These are phyloP conservation scores for Trametes villosa DNA, from an alignment of 768 basidiomycete species.

Conservation along the genomic window DNA sequence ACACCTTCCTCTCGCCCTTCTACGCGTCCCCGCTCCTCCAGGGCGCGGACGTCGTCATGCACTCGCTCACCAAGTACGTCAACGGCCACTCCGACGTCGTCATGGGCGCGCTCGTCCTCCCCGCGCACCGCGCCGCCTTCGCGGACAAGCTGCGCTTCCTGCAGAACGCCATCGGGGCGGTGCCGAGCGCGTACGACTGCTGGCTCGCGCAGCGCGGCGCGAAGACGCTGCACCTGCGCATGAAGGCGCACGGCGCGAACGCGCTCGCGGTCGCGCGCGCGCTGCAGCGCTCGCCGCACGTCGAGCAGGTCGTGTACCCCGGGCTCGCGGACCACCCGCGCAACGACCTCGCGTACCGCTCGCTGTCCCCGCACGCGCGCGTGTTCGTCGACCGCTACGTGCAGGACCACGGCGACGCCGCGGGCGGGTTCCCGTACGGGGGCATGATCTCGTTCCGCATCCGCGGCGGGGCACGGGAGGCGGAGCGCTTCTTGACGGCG, in stretches of 20 bases:
- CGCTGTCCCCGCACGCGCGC: conserved; percentile 70
- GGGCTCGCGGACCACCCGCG: conserved; percentile 72
- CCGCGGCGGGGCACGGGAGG: conserved; percentile 52
- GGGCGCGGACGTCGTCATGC: conserved; percentile 85
- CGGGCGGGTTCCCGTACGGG: conserved; percentile 80
- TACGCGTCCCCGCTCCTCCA: conserved; percentile 86
- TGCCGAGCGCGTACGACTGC: conserved; percentile 84
- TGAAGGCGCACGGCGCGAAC: conserved; percentile 85
- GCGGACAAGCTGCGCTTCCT: conserved; percentile 74
- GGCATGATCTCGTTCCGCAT: conserved; percentile 86
- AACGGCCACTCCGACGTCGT: conserved; percentile 95
- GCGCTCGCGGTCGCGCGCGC: conserved; percentile 75
- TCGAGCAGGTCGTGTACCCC: conserved; percentile 88
- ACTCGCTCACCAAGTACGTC: conserved; percentile 88
- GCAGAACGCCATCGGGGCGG: conserved; percentile 86
- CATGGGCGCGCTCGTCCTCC: conserved; percentile 83
- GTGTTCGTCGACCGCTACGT: conserved; percentile 56
- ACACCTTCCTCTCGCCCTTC: conserved; percentile 93
- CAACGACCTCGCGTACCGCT: conserved; percentile 63
- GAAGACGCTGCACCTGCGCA: conserved; percentile 89
- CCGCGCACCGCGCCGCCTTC: conserved; percentile 53
- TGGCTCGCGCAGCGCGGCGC: conserved; percentile 90
- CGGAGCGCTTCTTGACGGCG: conserved; percentile 68
- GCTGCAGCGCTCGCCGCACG: conserved; percentile 56
- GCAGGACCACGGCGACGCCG: conserved; percentile 33